Evolutionary conservation across 2,329 filamentous ascomycete genomes (phyloP).

Genomic region (Lizonia empirigonia): DNA sequence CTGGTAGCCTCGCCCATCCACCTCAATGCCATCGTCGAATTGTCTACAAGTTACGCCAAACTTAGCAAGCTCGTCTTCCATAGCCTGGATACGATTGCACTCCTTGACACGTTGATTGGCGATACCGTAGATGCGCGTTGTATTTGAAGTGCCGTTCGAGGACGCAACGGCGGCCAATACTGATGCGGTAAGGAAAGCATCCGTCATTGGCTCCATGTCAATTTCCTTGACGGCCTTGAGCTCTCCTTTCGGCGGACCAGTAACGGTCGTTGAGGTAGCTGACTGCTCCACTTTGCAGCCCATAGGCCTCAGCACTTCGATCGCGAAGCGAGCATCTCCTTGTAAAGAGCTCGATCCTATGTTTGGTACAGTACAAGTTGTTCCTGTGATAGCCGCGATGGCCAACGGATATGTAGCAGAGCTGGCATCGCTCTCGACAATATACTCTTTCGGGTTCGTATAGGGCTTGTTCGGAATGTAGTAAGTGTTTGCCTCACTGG

Average conservation of each 20-base stretch:
- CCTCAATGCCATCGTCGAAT: constrained; percentile 91
- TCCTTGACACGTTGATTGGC: constrained; percentile 98
- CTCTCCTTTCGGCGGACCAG: constrained; percentile 75
- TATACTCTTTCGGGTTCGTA: constrained; percentile 81
- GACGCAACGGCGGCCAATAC: constrained; percentile 88
- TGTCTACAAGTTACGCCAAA: constrained; percentile 87
- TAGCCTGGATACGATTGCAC: constrained; percentile 93
- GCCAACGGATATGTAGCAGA: constrained; percentile 96
- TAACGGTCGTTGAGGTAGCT: constrained; percentile 86
- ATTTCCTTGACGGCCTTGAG: constrained; percentile 79
- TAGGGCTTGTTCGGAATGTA: constrained; percentile 87
- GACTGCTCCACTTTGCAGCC: constrained; percentile 89
- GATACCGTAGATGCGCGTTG: constrained; percentile 88
- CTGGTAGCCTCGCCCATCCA: constrained; percentile 62
- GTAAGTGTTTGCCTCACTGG: constrained; percentile 85
- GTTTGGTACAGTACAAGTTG: constrained; percentile 93
- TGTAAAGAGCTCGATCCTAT: constrained; percentile 92
- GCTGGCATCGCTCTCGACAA: constrained; percentile 95
- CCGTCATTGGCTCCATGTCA: constrained; percentile 99
- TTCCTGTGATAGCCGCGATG: constrained; percentile 92
- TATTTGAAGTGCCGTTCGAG: constrained; percentile 64
- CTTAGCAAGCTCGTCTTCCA: constrained; percentile 92
- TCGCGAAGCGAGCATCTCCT: constrained; percentile 91
- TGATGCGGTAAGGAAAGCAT: constrained; percentile 94
- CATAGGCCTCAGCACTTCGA: constrained; percentile 90